phyloP scores from a whole-genome alignment of 148 eudicot genomes.

The Arbutus unedo region DNA sequence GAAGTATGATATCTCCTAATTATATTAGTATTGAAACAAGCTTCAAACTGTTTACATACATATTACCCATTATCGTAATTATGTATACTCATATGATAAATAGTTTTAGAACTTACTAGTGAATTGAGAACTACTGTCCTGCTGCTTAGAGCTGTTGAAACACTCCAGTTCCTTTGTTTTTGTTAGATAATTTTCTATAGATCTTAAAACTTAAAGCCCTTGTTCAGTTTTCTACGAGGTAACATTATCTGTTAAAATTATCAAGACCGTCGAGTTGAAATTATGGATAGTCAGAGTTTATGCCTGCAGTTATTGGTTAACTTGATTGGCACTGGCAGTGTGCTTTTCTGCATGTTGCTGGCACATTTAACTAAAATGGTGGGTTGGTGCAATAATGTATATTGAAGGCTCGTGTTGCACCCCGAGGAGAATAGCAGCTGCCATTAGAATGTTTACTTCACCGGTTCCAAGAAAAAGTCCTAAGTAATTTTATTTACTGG shows the following conservation, averaged over 20 bases:
- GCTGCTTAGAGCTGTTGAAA: background rate
- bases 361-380: background rate
- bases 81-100: background rate
- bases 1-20: slow-evolving; percentile 37
- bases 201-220: background rate
- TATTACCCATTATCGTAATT: background rate
- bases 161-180: background rate
- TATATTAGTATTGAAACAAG: background rate
- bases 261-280: background rate
- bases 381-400: background rate
- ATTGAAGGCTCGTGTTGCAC: background rate
- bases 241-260: background rate
- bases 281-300: background rate
- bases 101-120: background rate
- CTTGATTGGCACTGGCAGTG: background rate
- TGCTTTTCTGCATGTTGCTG: background rate
- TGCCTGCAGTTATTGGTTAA: background rate
- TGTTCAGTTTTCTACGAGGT: background rate
- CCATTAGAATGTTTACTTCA: background rate
- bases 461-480: background rate
- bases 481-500: background rate
- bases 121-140: background rate
- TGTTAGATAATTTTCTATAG: background rate
- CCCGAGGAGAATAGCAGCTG: background rate
- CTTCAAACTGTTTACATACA: background rate